A percentile compares a stretch with the other conserved stretches of the same genome.
Conservation (phyloP, 257 asterid genomes). For the Gentiana macrophylla region DNA sequence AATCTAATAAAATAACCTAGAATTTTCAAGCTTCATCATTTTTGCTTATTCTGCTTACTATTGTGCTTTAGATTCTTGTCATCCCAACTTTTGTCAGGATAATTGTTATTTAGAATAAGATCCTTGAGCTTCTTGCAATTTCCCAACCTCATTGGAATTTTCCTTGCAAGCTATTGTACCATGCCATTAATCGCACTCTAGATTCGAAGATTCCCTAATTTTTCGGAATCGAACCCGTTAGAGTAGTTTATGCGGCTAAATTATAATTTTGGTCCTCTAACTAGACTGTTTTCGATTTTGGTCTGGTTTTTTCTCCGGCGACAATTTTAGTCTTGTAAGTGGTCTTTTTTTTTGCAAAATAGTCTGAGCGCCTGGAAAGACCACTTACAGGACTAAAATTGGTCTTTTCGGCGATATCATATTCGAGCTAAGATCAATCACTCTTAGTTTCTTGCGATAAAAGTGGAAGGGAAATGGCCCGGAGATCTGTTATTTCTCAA, state of each 20-base stretch:
- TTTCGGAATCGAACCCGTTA: conserved; percentile 78
- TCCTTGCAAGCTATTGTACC: conserved; percentile 86
- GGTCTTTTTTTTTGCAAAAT: too few relatives aligned
- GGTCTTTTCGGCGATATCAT: conserved; percentile 17
- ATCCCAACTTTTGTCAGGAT: conserved; percentile 48
- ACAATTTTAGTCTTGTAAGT: too few relatives aligned
- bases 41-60: too few relatives aligned
- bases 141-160: conserved; percentile 66
- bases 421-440: conserved; percentile 74
- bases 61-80: too few relatives aligned
- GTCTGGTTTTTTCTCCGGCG: too few relatives aligned
- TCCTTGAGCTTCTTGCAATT: conserved; percentile 77
- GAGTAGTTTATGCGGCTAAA: conserved; percentile 46
- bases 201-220: conserved; percentile 62
- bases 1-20: too few relatives aligned
- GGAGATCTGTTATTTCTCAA: conserved; percentile 49
- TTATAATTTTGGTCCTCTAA: too few relatives aligned
- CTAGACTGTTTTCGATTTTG: too few relatives aligned
- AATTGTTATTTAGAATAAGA: conserved; percentile 76
- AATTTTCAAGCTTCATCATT: too few relatives aligned
- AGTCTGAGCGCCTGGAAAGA: too few relatives aligned
- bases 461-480: too few relatives aligned
- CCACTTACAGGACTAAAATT: too few relatives aligned
- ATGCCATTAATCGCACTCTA: conserved; percentile 83
- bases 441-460: conserved; percentile 51